phyloP scores from a whole-genome alignment of 805 yeast genomes.

The Yarrowia porcina region DNA sequence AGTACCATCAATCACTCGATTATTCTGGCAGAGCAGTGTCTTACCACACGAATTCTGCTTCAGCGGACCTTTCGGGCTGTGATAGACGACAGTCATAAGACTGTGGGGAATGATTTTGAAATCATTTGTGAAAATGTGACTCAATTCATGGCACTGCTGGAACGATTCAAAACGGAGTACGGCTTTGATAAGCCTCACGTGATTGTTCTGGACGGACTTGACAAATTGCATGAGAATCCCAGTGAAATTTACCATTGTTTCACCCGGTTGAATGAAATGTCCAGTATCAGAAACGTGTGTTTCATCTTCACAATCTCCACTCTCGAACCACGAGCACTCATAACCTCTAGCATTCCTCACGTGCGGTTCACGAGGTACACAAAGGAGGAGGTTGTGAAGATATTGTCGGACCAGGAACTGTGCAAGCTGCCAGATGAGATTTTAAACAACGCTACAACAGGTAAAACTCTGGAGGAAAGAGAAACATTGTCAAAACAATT shows the following conservation, averaged over 20 bases:
- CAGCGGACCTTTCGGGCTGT: conserved; percentile 47
- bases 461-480: background rate
- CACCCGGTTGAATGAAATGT: conserved; percentile 43
- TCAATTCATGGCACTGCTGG: conserved; percentile 43
- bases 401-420: conserved; percentile 39
- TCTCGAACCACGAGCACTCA: conserved; percentile 45
- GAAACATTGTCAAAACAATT: conserved; percentile 34
- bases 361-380: conserved; percentile 46
- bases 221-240: conserved; percentile 46
- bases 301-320: conserved; percentile 46
- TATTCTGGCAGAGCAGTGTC: conserved; percentile 49
- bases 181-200: conserved; percentile 43
- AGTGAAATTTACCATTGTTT: conserved; percentile 44
- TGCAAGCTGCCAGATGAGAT: conserved; percentile 33
- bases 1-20: conserved; percentile 39
- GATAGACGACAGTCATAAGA: conserved; percentile 40
- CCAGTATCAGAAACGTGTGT: conserved; percentile 40
- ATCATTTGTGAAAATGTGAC: conserved; percentile 44
- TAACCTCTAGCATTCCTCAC: conserved; percentile 45
- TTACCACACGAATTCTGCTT: conserved; percentile 47
- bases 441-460: background rate
- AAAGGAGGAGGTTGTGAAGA: conserved; percentile 39
- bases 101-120: conserved; percentile 33
- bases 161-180: conserved; percentile 38
- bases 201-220: conserved; percentile 51